These are phyloP conservation scores for Corchorus olitorius DNA, from an alignment of 345 rosid species.

Conservation along the genomic window DNA sequence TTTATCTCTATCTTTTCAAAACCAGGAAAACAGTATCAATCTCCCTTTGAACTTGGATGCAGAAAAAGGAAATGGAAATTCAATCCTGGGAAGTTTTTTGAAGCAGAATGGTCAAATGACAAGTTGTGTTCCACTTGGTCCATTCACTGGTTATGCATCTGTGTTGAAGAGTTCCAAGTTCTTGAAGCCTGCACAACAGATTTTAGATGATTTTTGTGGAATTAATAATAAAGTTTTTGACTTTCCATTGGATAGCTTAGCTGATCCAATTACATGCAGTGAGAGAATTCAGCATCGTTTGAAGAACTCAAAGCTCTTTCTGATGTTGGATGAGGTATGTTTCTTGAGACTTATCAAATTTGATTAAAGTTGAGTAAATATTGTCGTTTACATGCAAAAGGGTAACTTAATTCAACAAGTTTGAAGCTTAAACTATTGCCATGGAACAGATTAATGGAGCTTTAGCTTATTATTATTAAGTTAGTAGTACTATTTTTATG, in stretches of 20 bases:
- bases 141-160: constrained; percentile 83
- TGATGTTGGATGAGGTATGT: constrained; percentile 49
- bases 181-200: constrained; percentile 79
- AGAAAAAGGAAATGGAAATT: not conserved
- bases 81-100: constrained; percentile 22
- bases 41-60: constrained; percentile 13
- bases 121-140: constrained; percentile 60
- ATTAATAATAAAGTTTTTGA: constrained; percentile 15
- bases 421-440: not conserved
- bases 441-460: not conserved
- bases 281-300: constrained; percentile 31
- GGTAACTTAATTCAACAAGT: not conserved
- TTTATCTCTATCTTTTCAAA: constrained; percentile 29
- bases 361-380: not conserved
- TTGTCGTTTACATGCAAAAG: not conserved
- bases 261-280: constrained; percentile 24
- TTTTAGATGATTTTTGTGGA: constrained; percentile 67
- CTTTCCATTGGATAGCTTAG: constrained; percentile 21
- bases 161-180: constrained; percentile 79
- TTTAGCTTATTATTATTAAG: not conserved
- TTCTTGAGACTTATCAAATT: not conserved
- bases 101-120: constrained; percentile 25
- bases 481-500: no score
- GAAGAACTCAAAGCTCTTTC: constrained; percentile 38
- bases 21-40: not conserved